Base-by-base conservation (phyloP, 164 flowering plant genomes). In the Berberis thunbergii region DNA sequence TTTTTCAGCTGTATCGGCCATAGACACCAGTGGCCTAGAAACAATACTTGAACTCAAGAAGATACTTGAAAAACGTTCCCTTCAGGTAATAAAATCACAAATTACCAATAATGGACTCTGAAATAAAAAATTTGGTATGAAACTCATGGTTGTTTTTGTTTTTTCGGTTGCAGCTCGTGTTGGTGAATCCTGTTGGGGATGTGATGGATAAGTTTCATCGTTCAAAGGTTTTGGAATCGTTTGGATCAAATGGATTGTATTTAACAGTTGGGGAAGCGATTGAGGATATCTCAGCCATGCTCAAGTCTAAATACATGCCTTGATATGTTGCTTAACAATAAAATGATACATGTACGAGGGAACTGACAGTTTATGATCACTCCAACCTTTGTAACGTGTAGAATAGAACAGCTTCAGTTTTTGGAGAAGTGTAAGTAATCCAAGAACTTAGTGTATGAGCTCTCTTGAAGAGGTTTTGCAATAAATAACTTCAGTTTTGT, bases 181-280 rank as follows among this genome's bases (percentile, higher is more conserved):
- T 91, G 76, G 96, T 87, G 74, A 91, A 91, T 69, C 97, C 96
- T 11, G 61, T 91, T 39, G 86, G 88, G 1, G 96, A 81, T 68
- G 94, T 89, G 74, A 71, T 87, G 75, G 90, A 83, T 63, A 91
- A 91, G 67, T 55, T 89, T 72, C 81, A 75, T 43, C 71, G 77
- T 2, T 78, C 86, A 7, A 87, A 86, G 43, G 68, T 70, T 1
- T 67, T 70, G 5, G 80, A 76, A 4, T 61, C 83, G 42, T 52
- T 76, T 60, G 75, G 75, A 41, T 77, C 77, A n/a, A 88, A 81
- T 59, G 59, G 69, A 63, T 76, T 91, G 2, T 91, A 61, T 80
- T 69, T 91, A 75, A 82, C 96, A 0, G 86, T 88, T 6, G 94
- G 87, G 42, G 94, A 91, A 70, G 97, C 96, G 39, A 87, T 91